Percentiles rank a stretch among this genome's conserved stretches.
phyloP scores from a whole-genome alignment of 768 basidiomycete species.

The Cystobasidium ongulense region DNA sequence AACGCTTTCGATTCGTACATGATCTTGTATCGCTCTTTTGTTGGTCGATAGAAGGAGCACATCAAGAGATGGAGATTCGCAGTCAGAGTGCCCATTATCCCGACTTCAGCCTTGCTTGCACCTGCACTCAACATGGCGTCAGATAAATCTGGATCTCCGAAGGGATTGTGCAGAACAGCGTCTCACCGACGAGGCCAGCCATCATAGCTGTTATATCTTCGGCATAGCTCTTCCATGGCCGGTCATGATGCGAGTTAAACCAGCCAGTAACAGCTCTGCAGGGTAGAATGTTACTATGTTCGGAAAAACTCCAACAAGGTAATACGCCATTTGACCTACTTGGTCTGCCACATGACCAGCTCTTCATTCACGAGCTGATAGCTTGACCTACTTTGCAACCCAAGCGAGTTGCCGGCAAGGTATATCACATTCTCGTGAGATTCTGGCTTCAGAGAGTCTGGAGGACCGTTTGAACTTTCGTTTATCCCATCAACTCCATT shows the following conservation, averaged over 20 bases:
- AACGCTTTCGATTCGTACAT: constrained; percentile 89
- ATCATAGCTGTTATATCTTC: constrained; percentile 13
- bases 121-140: constrained; percentile 50
- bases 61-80: constrained; percentile 66
- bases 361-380: constrained; percentile 69
- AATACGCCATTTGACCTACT: constrained; percentile 44
- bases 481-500: not conserved
- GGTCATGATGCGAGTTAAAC: constrained; percentile 6
- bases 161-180: not conserved
- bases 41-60: constrained; percentile 79
- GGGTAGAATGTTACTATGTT: not conserved
- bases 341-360: constrained; percentile 68
- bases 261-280: not conserved
- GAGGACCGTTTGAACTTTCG: not conserved
- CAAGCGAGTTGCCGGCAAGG: constrained; percentile 92
- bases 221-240: constrained; percentile 12
- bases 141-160: constrained; percentile 32
- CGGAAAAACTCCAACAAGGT: no score
- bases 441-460: not conserved
- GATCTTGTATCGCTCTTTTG: constrained; percentile 75
- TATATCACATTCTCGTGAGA: constrained; percentile 52
- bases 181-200: not conserved
- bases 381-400: constrained; percentile 67
- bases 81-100: constrained; percentile 90
- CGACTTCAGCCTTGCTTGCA: constrained; percentile 79